Evolutionary conservation across 805 yeast species (phyloP).

Genomic region (Saccharomyces eubayanus): DNA sequence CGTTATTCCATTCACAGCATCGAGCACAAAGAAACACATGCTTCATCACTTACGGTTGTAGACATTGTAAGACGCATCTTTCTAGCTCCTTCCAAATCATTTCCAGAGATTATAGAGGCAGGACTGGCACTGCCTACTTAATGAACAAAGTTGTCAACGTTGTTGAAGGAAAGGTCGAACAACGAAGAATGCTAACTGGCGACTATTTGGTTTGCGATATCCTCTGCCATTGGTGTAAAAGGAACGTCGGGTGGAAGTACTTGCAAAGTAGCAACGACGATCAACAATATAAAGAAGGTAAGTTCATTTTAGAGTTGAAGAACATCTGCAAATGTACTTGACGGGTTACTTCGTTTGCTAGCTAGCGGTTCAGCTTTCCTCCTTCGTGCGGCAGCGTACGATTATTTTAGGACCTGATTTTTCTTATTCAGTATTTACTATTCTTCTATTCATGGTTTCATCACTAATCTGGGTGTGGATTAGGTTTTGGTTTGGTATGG

Average conservation of each 20-base stretch:
- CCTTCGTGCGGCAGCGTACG: neutral
- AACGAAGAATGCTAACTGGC: constrained; percentile 53
- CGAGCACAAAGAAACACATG: neutral
- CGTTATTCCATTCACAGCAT: neutral
- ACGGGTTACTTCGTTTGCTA: neutral
- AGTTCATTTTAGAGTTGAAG: constrained; percentile 43
- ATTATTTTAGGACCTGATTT: neutral
- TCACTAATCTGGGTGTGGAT: neutral
- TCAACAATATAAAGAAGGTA: constrained; percentile 55
- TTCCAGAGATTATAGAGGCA: constrained; percentile 44
- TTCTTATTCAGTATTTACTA: neutral
- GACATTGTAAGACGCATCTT: constrained; percentile 27
- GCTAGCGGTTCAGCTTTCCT: neutral
- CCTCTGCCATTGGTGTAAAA: constrained; percentile 45
- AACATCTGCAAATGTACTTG: constrained; percentile 21
- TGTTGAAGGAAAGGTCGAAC: constrained; percentile 31
- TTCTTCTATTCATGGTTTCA: neutral
- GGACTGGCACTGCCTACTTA: constrained; percentile 49
- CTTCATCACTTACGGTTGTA: constrained; percentile 28
- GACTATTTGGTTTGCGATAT: constrained; percentile 49
- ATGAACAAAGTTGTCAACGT: constrained; percentile 44
- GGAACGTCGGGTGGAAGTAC: constrained; percentile 57
- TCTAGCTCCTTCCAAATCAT: constrained; percentile 26
- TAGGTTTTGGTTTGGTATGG: neutral
- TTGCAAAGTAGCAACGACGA: constrained; percentile 37